Conservation (phyloP, 257 asterid genomes). For the Hygrophila difformis region DNA sequence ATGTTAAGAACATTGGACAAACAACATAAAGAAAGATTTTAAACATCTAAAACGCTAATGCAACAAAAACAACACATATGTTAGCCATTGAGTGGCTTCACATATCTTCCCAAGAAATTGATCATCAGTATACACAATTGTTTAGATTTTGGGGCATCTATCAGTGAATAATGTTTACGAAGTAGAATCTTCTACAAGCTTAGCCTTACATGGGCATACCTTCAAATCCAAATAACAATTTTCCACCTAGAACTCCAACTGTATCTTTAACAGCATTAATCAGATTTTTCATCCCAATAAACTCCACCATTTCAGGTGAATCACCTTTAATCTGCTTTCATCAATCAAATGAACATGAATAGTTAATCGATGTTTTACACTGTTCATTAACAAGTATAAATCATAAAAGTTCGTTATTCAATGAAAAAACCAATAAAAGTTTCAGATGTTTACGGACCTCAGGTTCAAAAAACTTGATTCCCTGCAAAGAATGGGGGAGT, state of each 20-base stretch:
- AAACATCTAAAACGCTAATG: no score
- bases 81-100: background rate
- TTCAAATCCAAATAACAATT: constrained; percentile 73
- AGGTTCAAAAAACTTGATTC: constrained; percentile 96
- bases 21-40: background rate
- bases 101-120: constrained; percentile 5
- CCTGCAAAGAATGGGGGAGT: constrained; percentile 47
- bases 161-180: background rate
- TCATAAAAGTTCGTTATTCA: no score
- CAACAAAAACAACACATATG: background rate
- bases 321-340: constrained; percentile 80
- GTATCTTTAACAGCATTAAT: constrained; percentile 58
- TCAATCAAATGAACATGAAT: constrained; percentile 21
- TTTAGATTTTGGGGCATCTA: constrained; percentile 1
- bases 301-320: constrained; percentile 96
- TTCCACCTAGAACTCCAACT: constrained; percentile 72
- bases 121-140: constrained; percentile 7
- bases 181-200: background rate
- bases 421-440: no score
- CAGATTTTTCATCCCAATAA: constrained; percentile 80
- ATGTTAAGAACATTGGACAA: background rate
- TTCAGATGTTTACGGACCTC: constrained; percentile 77
- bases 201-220: constrained; percentile 32
- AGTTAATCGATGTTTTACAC: constrained; percentile 9
- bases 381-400: constrained; percentile 9